Percentiles rank a stretch among this genome's conserved stretches.
Conservation (phyloP, 805 yeast genomes). For the Saturnispora dispora region DNA sequence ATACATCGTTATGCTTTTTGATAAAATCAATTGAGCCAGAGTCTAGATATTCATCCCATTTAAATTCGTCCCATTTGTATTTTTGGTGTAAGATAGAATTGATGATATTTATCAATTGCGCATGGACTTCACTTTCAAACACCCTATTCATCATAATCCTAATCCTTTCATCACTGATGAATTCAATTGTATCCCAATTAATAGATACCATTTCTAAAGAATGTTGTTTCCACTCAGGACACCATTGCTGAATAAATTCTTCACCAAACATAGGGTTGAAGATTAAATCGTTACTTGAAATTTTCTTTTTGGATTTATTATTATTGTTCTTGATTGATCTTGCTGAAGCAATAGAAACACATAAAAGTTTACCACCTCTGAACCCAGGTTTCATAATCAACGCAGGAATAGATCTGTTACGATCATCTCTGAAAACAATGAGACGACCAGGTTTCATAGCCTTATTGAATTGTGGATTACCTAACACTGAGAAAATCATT, state of each 20-base stretch:
- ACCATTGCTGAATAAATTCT: conserved; percentile 28
- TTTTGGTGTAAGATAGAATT: conserved; percentile 17
- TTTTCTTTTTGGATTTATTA: conserved; percentile 10
- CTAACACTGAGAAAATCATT: conserved; percentile 40
- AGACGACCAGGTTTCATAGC: conserved; percentile 47
- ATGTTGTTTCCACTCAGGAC: conserved; percentile 25
- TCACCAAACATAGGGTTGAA: conserved; percentile 22
- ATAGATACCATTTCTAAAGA: conserved; percentile 16
- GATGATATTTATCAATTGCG: not conserved
- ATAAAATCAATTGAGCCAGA: conserved; percentile 30
- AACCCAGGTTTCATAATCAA: conserved; percentile 35
- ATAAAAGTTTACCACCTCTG: conserved; percentile 4
- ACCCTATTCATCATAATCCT: conserved; percentile 12
- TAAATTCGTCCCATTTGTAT: conserved; percentile 35
- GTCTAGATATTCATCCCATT: conserved; percentile 30
- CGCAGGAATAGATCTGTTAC: conserved; percentile 39
- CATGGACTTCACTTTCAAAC: not conserved
- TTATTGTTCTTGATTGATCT: not conserved
- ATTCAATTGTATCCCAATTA: conserved; percentile 34
- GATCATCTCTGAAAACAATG: conserved; percentile 45
- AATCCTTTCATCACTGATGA: conserved; percentile 33
- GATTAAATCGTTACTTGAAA: conserved; percentile 8
- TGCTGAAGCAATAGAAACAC: not conserved
- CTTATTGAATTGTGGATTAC: conserved; percentile 39
- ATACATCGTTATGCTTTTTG: conserved; percentile 29